A percentile compares a stretch with the other conserved stretches of the same genome.
Evolutionary conservation across 1,284 basidiomycete species (phyloP).

Genomic region (Irpex rosettiformis): DNA sequence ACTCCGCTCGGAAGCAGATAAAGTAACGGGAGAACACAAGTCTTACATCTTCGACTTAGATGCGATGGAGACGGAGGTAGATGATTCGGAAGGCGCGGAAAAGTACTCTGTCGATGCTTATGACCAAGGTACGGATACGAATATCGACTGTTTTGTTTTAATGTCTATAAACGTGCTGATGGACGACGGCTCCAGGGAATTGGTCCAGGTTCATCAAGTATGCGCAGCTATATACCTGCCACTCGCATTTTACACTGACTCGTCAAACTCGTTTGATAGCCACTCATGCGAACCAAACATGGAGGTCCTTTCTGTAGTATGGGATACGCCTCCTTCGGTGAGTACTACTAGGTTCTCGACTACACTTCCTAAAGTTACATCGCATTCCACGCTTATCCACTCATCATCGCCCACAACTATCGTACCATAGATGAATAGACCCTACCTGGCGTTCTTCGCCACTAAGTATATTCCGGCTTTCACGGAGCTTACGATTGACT

Average conservation of each 20-base stretch:
- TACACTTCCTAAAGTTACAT: neutral
- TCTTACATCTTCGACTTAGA: conserved; percentile 61
- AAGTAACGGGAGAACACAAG: conserved; percentile 30
- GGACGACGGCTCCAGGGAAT: conserved; percentile 46
- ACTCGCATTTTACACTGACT: neutral
- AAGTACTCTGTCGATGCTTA: conserved; percentile 47
- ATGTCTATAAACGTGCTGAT: conserved; percentile 1
- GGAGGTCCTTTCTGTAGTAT: conserved; percentile 52
- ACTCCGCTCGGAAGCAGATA: conserved; percentile 35
- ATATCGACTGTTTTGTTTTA: conserved; percentile 5
- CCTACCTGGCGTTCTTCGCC: conserved; percentile 58
- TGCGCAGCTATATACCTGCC: conserved; percentile 21
- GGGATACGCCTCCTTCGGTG: conserved; percentile 56
- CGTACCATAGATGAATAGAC: conserved; percentile 45
- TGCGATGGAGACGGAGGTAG: conserved; percentile 39
- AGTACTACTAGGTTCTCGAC: neutral
- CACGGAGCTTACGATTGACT: conserved; percentile 63
- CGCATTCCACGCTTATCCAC: neutral
- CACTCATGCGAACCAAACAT: conserved; percentile 66
- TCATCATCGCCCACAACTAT: neutral
- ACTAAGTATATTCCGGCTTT: conserved; percentile 40
- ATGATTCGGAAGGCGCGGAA: conserved; percentile 31
- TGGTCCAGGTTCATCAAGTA: conserved; percentile 74
- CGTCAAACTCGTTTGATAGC: conserved; percentile 30
- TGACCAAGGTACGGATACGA: conserved; percentile 37